Evolutionary conservation across 1,284 basidiomycete genomes (phyloP).

Genomic region (Caloboletus firmus): DNA sequence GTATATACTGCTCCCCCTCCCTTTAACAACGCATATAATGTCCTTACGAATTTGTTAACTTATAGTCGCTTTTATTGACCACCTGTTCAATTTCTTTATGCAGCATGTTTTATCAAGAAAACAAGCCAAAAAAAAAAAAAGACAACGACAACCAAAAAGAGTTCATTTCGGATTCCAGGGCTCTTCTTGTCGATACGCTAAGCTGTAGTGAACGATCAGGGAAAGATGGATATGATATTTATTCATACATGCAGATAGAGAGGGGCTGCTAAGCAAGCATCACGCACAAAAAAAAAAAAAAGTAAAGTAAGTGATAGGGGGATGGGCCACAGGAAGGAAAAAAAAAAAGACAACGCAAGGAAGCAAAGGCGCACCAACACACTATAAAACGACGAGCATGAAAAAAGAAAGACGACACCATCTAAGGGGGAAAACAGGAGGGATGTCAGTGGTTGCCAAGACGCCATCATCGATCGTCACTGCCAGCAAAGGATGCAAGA

Average conservation of each 20-base stretch:
- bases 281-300: background rate
- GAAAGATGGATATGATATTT: conserved; percentile 9
- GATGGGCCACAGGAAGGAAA: too few species aligned
- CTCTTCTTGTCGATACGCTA: too few species aligned
- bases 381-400: background rate
- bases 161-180: too few species aligned
- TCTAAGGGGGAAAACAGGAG: background rate
- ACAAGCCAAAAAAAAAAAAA: background rate
- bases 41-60: background rate
- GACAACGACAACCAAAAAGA: too few species aligned
- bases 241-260: conserved; percentile 14
- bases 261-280: background rate
- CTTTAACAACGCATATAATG: background rate
- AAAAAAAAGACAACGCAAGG: background rate
- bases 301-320: too few species aligned
- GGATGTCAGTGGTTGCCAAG: background rate
- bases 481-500: conserved; percentile 4
- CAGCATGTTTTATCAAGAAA: background rate
- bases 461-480: background rate
- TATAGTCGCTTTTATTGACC: conserved; percentile 16
- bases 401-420: background rate
- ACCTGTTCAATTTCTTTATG: background rate
- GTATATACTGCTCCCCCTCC: too few species aligned
- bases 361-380: background rate
- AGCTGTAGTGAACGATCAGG: too few species aligned